phyloP scores from a whole-genome alignment of 2,329 filamentous ascomycete species.

The Sphaceloma murrayae region DNA sequence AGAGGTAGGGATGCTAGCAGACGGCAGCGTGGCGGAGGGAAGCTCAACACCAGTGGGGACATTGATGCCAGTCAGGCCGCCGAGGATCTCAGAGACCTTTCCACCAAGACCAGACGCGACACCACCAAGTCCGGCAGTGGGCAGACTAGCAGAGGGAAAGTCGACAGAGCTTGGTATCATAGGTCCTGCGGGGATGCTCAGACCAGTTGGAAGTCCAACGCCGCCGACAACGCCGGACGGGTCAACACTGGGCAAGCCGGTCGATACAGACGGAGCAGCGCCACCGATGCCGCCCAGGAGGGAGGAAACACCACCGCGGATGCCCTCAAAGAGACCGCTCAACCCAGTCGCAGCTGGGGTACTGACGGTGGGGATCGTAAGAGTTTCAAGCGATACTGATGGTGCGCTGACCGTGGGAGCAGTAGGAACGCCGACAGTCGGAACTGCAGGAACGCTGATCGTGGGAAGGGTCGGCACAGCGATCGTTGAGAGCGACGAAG shows the following conservation, averaged over 20 bases:
- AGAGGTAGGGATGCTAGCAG: neutral
- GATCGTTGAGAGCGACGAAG: too few species aligned
- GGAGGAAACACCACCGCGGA: neutral
- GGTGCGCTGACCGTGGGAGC: neutral
- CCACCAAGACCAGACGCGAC: neutral
- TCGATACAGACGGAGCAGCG: too few species aligned
- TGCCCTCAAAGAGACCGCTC: neutral
- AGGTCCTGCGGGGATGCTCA: neutral
- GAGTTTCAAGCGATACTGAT: too few species aligned
- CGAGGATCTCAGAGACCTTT: neutral
- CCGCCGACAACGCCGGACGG: neutral
- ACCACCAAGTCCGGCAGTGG: neutral
- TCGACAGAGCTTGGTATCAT: neutral
- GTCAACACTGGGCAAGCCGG: neutral
- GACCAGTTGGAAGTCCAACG: neutral
- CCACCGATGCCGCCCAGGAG: neutral
- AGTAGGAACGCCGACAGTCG: neutral
- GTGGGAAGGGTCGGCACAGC: neutral
- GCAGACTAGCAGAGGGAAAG: neutral
- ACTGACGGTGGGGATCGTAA: neutral
- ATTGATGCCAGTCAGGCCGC: neutral
- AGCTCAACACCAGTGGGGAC: constrained; percentile 2
- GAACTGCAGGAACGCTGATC: neutral
- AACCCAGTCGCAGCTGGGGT: neutral
- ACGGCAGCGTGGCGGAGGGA: too few species aligned